Conservation (phyloP, 2,329 filamentous ascomycete genomes). For the Sclerotinia nivalis region DNA sequence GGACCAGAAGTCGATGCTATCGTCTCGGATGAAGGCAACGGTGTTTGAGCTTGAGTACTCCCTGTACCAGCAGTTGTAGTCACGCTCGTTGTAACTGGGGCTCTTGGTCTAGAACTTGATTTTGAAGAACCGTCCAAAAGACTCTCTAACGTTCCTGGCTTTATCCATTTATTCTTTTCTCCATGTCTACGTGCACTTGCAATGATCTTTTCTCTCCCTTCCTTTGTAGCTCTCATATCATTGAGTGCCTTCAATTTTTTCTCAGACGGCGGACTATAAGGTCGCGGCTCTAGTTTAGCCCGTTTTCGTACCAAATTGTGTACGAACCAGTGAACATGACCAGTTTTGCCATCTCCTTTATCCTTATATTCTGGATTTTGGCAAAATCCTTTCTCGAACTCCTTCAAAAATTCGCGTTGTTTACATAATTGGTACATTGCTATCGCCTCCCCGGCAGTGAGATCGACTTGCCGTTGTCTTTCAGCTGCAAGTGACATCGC, state of each 20-base stretch:
- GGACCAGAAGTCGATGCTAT: not conserved
- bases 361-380: not conserved
- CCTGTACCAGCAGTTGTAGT: too few species aligned
- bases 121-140: not conserved
- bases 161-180: not conserved
- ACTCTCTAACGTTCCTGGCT: not conserved
- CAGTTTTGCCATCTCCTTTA: not conserved
- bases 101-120: too few species aligned
- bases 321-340: not conserved
- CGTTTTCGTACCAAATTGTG: not conserved
- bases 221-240: not conserved
- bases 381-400: not conserved
- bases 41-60: too few species aligned
- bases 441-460: not conserved
- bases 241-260: not conserved
- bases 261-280: not conserved
- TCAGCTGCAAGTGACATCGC: not conserved
- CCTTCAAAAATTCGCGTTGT: fast-evolving
- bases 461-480: too few species aligned
- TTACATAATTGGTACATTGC: too few species aligned
- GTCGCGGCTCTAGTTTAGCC: not conserved
- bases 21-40: not conserved
- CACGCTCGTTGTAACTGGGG: too few species aligned
- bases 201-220: not conserved
- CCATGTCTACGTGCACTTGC: not conserved